These are phyloP conservation scores for Carex scoparia DNA, from an alignment of 176 grass and related monocot genomes.

Conservation along the genomic window DNA sequence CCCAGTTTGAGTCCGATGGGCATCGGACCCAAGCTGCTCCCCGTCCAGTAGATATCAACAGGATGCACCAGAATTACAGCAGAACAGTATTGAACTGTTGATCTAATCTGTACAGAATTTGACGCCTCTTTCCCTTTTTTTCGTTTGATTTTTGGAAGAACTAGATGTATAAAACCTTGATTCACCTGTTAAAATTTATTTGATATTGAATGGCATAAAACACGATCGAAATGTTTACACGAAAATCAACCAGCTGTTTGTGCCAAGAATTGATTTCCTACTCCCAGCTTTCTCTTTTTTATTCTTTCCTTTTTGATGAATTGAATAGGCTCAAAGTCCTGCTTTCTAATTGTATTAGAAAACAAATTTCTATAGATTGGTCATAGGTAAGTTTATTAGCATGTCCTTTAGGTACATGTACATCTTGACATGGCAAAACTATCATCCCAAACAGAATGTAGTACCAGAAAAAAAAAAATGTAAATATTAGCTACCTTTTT, in stretches of 20 bases:
- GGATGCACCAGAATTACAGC: not conserved
- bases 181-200: not conserved
- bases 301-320: not conserved
- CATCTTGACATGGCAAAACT: not conserved
- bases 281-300: not conserved
- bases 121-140: not conserved
- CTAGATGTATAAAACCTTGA: not conserved
- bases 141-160: not conserved
- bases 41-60: not conserved
- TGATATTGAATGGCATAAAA: not conserved
- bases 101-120: not conserved
- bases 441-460: not conserved
- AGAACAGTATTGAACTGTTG: not conserved
- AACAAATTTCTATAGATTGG: not conserved
- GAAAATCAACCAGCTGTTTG: not conserved
- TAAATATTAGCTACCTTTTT: not conserved
- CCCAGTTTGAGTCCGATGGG: no score
- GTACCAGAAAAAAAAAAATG: not conserved
- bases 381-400: not conserved
- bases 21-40: no score
- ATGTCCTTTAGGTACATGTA: not conserved
- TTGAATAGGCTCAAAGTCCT: not conserved
- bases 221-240: not conserved
- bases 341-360: not conserved
- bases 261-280: not conserved